phyloP scores from a whole-genome alignment of 257 asterid genomes.

The Capsicum chinense region DNA sequence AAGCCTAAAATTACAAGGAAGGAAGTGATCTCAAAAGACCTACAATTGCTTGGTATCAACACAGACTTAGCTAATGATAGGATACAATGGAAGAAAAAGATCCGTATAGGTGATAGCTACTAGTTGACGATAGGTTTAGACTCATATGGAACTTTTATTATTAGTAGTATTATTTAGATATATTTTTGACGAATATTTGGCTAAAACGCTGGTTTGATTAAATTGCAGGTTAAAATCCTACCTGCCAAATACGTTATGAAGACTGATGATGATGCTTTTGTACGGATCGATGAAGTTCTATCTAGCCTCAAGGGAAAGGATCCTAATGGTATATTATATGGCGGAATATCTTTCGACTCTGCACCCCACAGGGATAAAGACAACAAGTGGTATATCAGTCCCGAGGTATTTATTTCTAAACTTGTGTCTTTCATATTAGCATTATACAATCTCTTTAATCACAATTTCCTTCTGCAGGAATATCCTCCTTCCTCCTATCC shows the following conservation, averaged over 20 bases:
- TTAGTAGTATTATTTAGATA: too few relatives aligned
- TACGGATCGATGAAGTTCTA: slow-evolving; percentile 84
- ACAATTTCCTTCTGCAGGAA: slow-evolving; percentile 56
- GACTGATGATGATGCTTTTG: slow-evolving; percentile 96
- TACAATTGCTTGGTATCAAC: too few relatives aligned
- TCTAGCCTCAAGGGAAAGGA: slow-evolving; percentile 65
- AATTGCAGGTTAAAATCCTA: slow-evolving; percentile 64
- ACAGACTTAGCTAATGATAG: too few relatives aligned
- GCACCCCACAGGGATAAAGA: slow-evolving; percentile 84
- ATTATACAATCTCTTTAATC: not conserved
- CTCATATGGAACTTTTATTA: too few relatives aligned
- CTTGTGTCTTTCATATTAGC: not conserved
- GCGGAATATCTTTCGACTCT: slow-evolving; percentile 78
- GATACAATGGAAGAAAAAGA: too few relatives aligned
- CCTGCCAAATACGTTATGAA: slow-evolving; percentile 88
- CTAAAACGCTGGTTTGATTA: not conserved
- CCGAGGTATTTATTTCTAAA: slow-evolving; percentile 55
- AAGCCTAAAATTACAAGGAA: too few relatives aligned
- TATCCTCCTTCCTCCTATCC: slow-evolving; percentile 87
- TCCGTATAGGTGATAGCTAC: too few relatives aligned
- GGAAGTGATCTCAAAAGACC: too few relatives aligned
- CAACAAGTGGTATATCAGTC: slow-evolving; percentile 89
- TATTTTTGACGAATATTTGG: not conserved
- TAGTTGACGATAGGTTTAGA: too few relatives aligned
- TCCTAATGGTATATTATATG: slow-evolving; percentile 60